Evolutionary conservation across 495 filamentous ascomycete genomes (phyloP).

Genomic region (Neurospora pannonica): DNA sequence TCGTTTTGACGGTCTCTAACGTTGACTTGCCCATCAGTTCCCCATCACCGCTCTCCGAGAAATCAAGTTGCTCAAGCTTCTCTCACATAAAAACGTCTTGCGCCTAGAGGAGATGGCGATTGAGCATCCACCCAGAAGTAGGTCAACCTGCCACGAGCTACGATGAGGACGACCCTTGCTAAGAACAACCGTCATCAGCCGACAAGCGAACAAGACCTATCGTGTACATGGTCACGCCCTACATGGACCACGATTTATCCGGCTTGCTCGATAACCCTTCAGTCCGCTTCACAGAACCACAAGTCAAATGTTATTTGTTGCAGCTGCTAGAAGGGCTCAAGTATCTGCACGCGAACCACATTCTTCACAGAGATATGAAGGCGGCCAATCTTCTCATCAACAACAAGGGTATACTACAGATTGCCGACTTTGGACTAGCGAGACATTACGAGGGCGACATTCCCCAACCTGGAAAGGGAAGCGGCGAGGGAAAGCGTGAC

Average conservation of each 20-base stretch:
- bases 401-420: slow-evolving; percentile 87
- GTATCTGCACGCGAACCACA: slow-evolving; percentile 83
- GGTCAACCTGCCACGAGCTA: slow-evolving; percentile 10
- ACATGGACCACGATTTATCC: slow-evolving; percentile 97
- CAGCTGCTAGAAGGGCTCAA: slow-evolving; percentile 83
- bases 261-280: slow-evolving; percentile 90
- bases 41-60: slow-evolving; percentile 74
- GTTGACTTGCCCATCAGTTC: slow-evolving; percentile 37
- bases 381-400: slow-evolving; percentile 95
- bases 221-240: slow-evolving; percentile 98
- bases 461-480: slow-evolving; percentile 69
- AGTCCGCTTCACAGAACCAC: slow-evolving; percentile 73
- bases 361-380: slow-evolving; percentile 97
- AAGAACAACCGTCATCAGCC: slow-evolving; percentile 25
- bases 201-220: slow-evolving; percentile 76
- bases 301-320: slow-evolving; percentile 97
- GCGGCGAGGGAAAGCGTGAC: slow-evolving; percentile 76
- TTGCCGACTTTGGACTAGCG: slow-evolving; percentile 94
- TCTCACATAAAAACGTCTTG: slow-evolving; percentile 83
- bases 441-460: slow-evolving; percentile 83
- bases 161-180: not conserved
- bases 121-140: slow-evolving; percentile 58
- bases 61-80: slow-evolving; percentile 92
- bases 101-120: slow-evolving; percentile 92
- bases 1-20: not conserved